Percentiles rank a stretch among this genome's conserved stretches.
Conservation (phyloP, 495 filamentous ascomycete genomes). For the Penicillium maclennaniae region DNA sequence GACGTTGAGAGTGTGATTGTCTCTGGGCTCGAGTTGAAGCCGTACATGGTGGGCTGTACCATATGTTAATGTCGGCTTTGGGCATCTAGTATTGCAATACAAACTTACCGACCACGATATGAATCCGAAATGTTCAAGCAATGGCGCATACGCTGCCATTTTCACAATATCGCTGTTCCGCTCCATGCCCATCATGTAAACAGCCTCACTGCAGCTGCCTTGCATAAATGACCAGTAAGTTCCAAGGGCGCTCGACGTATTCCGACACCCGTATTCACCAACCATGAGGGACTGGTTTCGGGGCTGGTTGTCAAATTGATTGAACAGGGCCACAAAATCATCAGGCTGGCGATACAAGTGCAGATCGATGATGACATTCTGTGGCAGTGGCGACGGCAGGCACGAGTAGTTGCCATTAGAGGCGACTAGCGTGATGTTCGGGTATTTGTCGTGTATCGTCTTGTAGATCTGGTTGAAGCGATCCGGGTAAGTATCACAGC, state of each 20-base stretch:
- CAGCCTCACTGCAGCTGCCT: constrained; percentile 59
- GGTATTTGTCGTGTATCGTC: constrained; percentile 44
- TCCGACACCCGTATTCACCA: constrained; percentile 55
- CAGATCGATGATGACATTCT: constrained; percentile 40
- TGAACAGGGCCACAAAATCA: constrained; percentile 50
- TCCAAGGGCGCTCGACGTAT: constrained; percentile 38
- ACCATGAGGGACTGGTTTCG: constrained; percentile 42
- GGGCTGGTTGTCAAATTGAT: constrained; percentile 50
- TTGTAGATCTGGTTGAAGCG: constrained; percentile 44
- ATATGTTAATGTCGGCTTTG: neutral
- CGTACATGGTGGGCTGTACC: constrained; percentile 32
- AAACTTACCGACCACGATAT: constrained; percentile 39
- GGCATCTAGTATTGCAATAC: neutral
- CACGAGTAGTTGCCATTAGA: constrained; percentile 34
- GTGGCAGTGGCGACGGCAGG: constrained; percentile 25
- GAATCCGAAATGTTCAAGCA: constrained; percentile 43
- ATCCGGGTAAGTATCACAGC: constrained; percentile 40
- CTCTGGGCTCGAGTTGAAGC: constrained; percentile 45
- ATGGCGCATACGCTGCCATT: constrained; percentile 50
- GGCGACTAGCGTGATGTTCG: constrained; percentile 41
- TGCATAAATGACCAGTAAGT: constrained; percentile 46
- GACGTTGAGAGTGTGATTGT: constrained; percentile 36
- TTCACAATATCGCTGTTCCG: constrained; percentile 57
- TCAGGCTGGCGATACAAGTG: constrained; percentile 51
- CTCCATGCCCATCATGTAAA: constrained; percentile 65